Evolutionary conservation across 2,329 filamentous ascomycete species (phyloP), one percentile per base, ranked within the genome.

Genomic region (Claviceps sp.): DNA sequence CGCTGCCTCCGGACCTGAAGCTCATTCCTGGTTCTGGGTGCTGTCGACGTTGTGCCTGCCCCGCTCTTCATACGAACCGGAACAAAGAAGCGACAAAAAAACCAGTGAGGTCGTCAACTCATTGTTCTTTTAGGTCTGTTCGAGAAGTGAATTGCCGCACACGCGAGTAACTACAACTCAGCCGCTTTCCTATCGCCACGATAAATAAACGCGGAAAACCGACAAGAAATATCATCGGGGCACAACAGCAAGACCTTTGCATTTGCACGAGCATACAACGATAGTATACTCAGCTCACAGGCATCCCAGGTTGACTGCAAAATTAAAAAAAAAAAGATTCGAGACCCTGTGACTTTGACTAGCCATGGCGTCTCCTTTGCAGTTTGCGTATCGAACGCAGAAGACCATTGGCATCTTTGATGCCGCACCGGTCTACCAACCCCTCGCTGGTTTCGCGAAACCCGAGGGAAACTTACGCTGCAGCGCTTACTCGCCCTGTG

Each of bases 301-400:
- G 52, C 52, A 48, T 45, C 50, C 58, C 58, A 53, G 51, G 56
- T 57, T 58, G 52, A 59, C 57, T 61, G 56, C 60, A 59, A 55
- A 34, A 11, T 34, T 5, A 11, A 34, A 34, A 30, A 45, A 22
- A 47, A 17, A 34, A 47, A 17, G 54, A 57, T 56, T 58, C 57
- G 61, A 64, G 65, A 65, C 56, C 57, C 83, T 86, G 86, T 89
- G 85, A 77, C 85, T 89, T 89, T 89, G 67, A 83, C 81, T 89
- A 89, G 87, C 83, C 81, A 96, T 95, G 89, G 87, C 88, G 70
- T 84, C 78, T 77, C 83, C 87, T 66, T 85, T 91, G 74, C 91
- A 96, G 82, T 87, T 96, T 82, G 88, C 89, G 72, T 95, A 87
- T 79, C 89, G 93, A 74, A 96, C 93, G 70, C 86, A 90, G 73